These are phyloP conservation scores for Cryptococcus jaspeensis DNA, from an alignment of 1,284 basidiomycete species.

Conservation along the genomic window DNA sequence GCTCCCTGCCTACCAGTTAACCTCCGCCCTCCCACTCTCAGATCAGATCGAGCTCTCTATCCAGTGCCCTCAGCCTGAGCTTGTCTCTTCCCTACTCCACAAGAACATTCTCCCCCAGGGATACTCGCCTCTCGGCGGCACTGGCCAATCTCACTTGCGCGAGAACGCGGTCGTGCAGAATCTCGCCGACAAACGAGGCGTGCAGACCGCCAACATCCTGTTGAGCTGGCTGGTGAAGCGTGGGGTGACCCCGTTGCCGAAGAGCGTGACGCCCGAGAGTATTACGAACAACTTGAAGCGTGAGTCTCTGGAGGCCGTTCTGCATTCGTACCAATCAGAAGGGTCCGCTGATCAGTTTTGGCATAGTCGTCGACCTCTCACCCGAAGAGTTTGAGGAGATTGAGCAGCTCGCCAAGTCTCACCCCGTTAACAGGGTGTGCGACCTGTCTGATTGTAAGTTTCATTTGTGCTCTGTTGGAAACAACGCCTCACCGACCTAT, in stretches of 20 bases:
- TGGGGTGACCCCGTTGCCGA: constrained; percentile 59
- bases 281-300: constrained; percentile 51
- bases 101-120: constrained; percentile 68
- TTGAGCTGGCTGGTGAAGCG: constrained; percentile 78
- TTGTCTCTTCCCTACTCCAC: constrained; percentile 62
- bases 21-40: neutral
- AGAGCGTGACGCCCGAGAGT: constrained; percentile 51
- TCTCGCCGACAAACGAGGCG: constrained; percentile 63
- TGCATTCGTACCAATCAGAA: too few relatives aligned
- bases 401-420: constrained; percentile 35
- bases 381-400: constrained; percentile 43
- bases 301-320: too few relatives aligned
- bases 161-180: constrained; percentile 60
- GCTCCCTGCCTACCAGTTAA: neutral
- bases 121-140: constrained; percentile 74
- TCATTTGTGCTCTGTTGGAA: too few relatives aligned
- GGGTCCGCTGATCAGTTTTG: too few relatives aligned
- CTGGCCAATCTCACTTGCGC: constrained; percentile 66
- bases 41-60: constrained; percentile 75
- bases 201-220: constrained; percentile 74
- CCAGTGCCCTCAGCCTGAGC: constrained; percentile 77
- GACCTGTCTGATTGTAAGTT: constrained; percentile 42
- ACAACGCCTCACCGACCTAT: neutral
- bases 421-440: constrained; percentile 45
- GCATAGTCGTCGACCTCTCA: constrained; percentile 42